Evolutionary conservation across 2,329 filamentous ascomycete genomes (phyloP).

Genomic region (Fusarium sp.): DNA sequence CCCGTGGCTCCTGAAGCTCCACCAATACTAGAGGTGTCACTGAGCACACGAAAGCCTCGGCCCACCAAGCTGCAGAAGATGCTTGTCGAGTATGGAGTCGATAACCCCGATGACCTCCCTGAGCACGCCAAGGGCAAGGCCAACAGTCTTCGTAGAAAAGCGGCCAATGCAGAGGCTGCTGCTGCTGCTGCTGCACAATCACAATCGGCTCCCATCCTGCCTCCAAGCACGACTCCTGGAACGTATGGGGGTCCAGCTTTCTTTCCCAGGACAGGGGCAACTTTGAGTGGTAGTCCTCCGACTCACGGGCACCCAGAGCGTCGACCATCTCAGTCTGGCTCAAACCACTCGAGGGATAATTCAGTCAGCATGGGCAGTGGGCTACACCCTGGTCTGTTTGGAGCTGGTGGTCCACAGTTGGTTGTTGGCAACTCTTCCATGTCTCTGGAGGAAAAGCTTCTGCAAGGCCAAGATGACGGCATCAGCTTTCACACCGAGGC

Average conservation of each 20-base stretch:
- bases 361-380: slow-evolving; percentile 55
- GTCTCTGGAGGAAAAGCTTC: slow-evolving; percentile 64
- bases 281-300: slow-evolving; percentile 30
- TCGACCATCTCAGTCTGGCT: slow-evolving; percentile 39
- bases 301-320: slow-evolving; percentile 48
- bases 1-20: slow-evolving; percentile 89
- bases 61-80: slow-evolving; percentile 98
- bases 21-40: slow-evolving; percentile 85
- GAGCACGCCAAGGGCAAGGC: slow-evolving; percentile 84
- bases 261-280: slow-evolving; percentile 40
- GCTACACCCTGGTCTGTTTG: slow-evolving; percentile 60
- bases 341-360: slow-evolving; percentile 50
- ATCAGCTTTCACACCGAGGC: slow-evolving; percentile 60
- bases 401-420: slow-evolving; percentile 57
- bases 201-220: slow-evolving; percentile 31
- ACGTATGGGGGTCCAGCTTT: slow-evolving; percentile 45
- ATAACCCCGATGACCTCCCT: slow-evolving; percentile 90
- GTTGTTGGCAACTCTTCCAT: slow-evolving; percentile 55
- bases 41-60: slow-evolving; percentile 93
- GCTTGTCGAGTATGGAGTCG: slow-evolving; percentile 87
- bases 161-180: slow-evolving; percentile 68
- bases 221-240: slow-evolving; percentile 33
- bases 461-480: slow-evolving; percentile 60
- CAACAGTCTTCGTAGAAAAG: slow-evolving; percentile 79
- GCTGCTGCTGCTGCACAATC: slow-evolving; percentile 52